Percentiles rank a stretch among this genome's conserved stretches.
Conservation (phyloP, 2,329 filamentous ascomycete species). For the Xylaria sp. region DNA sequence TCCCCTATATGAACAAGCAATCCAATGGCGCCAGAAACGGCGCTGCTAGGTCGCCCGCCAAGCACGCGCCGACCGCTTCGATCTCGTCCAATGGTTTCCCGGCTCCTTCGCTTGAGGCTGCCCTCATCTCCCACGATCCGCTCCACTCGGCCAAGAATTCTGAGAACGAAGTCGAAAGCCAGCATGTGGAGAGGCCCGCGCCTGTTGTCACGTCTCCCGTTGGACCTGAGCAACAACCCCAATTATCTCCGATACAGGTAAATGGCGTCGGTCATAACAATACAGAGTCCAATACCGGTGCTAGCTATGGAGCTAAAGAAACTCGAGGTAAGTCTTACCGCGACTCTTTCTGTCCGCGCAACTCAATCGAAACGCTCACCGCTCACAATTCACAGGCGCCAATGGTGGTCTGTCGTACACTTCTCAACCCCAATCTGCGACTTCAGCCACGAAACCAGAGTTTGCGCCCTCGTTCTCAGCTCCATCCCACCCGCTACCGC, state of each 20-base stretch:
- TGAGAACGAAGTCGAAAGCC: slow-evolving; percentile 40
- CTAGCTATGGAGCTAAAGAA: slow-evolving; percentile 27
- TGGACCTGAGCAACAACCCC: slow-evolving; percentile 24
- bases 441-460: slow-evolving; percentile 37
- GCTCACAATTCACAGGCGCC: slow-evolving; percentile 28
- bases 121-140: slow-evolving; percentile 43
- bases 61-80: slow-evolving; percentile 32
- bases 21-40: slow-evolving; percentile 30
- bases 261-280: slow-evolving; percentile 29
- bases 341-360: background rate
- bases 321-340: slow-evolving; percentile 28
- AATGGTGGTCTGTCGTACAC: slow-evolving; percentile 21
- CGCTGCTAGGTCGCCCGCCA: slow-evolving; percentile 31
- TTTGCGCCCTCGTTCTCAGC: slow-evolving; percentile 37
- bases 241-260: slow-evolving; percentile 20
- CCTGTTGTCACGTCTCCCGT: slow-evolving; percentile 27
- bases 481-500: slow-evolving; percentile 36
- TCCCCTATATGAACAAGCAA: slow-evolving; percentile 46
- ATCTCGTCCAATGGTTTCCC: slow-evolving; percentile 41
- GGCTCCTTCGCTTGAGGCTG: slow-evolving; percentile 48
- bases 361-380: background rate
- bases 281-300: slow-evolving; percentile 15
- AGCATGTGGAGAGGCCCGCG: slow-evolving; percentile 44
- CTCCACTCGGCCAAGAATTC: slow-evolving; percentile 38
- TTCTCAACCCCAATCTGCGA: slow-evolving; percentile 42